Conservation (phyloP, 441 rosid species). For the Daphne laureola region DNA sequence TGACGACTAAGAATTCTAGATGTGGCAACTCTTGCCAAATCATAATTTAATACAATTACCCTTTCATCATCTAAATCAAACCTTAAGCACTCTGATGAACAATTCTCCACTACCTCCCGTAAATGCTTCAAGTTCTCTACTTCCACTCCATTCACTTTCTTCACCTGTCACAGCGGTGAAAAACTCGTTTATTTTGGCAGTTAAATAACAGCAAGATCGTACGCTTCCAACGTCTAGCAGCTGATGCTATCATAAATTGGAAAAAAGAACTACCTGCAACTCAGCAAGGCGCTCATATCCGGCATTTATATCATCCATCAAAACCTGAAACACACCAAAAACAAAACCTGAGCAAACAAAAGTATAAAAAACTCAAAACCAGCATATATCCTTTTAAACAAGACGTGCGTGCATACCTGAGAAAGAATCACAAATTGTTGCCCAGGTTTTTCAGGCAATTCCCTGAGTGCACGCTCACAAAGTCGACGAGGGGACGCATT, state of each 20-base stretch:
- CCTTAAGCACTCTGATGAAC: constrained; percentile 45
- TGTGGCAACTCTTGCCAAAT: constrained; percentile 55
- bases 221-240: too few relatives aligned
- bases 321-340: constrained; percentile 43
- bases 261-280: constrained; percentile 46
- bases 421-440: constrained; percentile 80
- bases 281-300: constrained; percentile 92
- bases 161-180: constrained; percentile 47
- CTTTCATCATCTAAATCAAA: constrained; percentile 78
- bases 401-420: constrained; percentile 43
- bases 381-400: constrained; percentile 1
- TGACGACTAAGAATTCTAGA: constrained; percentile 62
- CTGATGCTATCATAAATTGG: neutral
- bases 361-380: neutral
- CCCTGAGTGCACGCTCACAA: constrained; percentile 70
- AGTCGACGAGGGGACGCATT: constrained; percentile 67
- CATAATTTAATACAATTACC: constrained; percentile 52
- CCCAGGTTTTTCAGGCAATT: constrained; percentile 56
- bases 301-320: constrained; percentile 81
- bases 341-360: constrained; percentile 10
- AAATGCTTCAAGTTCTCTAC: constrained; percentile 68
- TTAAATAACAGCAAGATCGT: too few relatives aligned
- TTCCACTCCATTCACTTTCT: constrained; percentile 61
- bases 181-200: too few relatives aligned
- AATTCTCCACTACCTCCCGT: constrained; percentile 53